phyloP scores from a whole-genome alignment of 2,329 filamentous ascomycete species.

The Harringtonia aguacate region DNA sequence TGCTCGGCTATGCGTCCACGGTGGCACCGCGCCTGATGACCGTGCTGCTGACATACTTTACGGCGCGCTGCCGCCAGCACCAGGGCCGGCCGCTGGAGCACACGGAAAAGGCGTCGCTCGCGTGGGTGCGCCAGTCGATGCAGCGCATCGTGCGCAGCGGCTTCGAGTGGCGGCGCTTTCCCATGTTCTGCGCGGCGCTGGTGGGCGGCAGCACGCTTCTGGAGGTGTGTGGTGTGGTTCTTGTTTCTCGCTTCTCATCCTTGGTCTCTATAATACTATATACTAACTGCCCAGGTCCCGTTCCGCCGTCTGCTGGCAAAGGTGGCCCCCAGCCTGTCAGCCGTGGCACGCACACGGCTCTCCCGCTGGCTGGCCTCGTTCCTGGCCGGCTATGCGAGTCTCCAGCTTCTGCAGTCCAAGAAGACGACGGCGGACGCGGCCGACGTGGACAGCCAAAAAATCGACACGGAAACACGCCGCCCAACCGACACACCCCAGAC shows the following conservation, averaged over 20 bases:
- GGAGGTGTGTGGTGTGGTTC: too few species aligned
- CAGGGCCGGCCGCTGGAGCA: constrained; percentile 15
- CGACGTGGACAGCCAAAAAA: not conserved
- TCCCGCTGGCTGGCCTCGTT: constrained; percentile 48
- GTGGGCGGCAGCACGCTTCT: constrained; percentile 51
- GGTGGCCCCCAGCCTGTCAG: constrained; percentile 15
- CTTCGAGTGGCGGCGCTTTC: constrained; percentile 45
- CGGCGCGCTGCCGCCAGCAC: constrained; percentile 23
- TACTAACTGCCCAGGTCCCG: constrained; percentile 15
- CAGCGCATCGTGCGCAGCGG: constrained; percentile 36
- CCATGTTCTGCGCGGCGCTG: constrained; percentile 50
- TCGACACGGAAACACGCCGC: not conserved
- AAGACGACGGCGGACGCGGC: not conserved
- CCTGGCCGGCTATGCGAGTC: constrained; percentile 45
- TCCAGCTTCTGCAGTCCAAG: constrained; percentile 40
- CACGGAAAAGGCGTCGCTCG: not conserved
- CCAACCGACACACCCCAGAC: constrained; percentile 6
- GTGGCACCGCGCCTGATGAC: constrained; percentile 46
- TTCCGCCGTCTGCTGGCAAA: constrained; percentile 18
- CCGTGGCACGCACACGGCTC: constrained; percentile 29
- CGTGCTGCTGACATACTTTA: constrained; percentile 39
- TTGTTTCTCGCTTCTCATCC: constrained; percentile 15
- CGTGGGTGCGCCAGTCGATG: constrained; percentile 16
- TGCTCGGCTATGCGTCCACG: constrained; percentile 49
- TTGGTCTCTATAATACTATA: not conserved